Conservation (phyloP, 2,329 filamentous ascomycete genomes). For the Penicillium palitans region DNA sequence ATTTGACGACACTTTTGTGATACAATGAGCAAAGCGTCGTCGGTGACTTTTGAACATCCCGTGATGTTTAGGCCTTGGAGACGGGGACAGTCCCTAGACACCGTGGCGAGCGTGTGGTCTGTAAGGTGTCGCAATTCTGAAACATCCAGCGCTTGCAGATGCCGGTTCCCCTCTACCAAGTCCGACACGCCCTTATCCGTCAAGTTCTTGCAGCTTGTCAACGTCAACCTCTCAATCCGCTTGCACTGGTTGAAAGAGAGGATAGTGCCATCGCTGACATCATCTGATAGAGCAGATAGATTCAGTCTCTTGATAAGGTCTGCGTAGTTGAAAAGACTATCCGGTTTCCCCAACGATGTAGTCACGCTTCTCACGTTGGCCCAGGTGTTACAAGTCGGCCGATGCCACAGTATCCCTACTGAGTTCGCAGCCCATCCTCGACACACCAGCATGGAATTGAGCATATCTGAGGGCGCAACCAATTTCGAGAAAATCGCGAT, state of each 20-base stretch:
- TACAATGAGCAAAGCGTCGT: slow-evolving; percentile 77
- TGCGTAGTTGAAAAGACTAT: slow-evolving; percentile 85
- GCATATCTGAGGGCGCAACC: slow-evolving; percentile 70
- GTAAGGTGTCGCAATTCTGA: slow-evolving; percentile 79
- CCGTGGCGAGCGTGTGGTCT: slow-evolving; percentile 72
- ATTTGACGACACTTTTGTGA: slow-evolving; percentile 81
- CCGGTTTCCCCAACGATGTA: slow-evolving; percentile 67
- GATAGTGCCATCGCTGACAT: slow-evolving; percentile 87
- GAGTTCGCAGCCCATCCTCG: slow-evolving; percentile 90
- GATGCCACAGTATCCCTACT: slow-evolving; percentile 91
- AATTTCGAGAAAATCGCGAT: slow-evolving; percentile 90
- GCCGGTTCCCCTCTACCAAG: slow-evolving; percentile 74
- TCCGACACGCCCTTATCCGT: slow-evolving; percentile 81
- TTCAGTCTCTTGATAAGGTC: slow-evolving; percentile 92
- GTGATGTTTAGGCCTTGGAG: slow-evolving; percentile 94
- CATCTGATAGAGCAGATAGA: slow-evolving; percentile 71
- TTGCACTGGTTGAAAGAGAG: slow-evolving; percentile 80
- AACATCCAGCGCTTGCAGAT: slow-evolving; percentile 85
- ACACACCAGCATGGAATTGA: slow-evolving; percentile 90
- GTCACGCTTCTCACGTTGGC: slow-evolving; percentile 77
- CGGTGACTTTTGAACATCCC: slow-evolving; percentile 78
- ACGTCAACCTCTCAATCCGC: slow-evolving; percentile 84
- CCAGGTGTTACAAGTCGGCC: slow-evolving; percentile 88
- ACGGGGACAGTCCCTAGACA: slow-evolving; percentile 78
- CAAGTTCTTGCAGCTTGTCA: slow-evolving; percentile 83